A percentile compares a stretch with the other conserved stretches of the same genome.
These are phyloP conservation scores for Ophiosphaerella narmari DNA, from an alignment of 2,329 filamentous ascomycete species.

Conservation along the genomic window DNA sequence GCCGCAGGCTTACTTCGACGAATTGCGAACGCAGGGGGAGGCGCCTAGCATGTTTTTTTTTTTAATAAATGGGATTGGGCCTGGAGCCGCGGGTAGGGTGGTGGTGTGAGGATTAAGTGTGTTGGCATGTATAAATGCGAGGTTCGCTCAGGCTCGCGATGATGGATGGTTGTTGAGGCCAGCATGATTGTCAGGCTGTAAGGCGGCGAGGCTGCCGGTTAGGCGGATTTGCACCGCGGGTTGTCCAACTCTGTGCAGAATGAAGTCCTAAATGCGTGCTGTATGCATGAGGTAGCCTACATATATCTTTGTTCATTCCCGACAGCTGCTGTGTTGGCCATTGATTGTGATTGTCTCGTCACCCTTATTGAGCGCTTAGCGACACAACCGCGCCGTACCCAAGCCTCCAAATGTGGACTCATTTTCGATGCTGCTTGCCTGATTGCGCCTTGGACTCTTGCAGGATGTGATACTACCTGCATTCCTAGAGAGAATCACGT, in stretches of 20 bases:
- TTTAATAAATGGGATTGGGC: not conserved
- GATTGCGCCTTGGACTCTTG: not conserved
- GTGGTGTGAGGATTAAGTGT: no score
- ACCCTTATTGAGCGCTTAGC: not conserved
- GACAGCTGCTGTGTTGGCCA: no score
- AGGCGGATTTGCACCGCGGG: no score
- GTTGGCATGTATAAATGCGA: not conserved
- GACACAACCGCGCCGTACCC: not conserved
- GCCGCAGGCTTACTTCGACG: not conserved
- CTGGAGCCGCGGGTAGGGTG: not conserved
- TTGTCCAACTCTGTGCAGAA: no score
- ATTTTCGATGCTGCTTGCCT: not conserved
- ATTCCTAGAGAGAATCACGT: no score
- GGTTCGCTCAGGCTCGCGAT: not conserved
- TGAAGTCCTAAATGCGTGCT: no score
- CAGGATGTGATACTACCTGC: no score
- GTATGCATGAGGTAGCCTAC: no score
- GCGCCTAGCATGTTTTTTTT: not conserved
- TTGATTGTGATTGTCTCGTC: no score
- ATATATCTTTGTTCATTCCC: no score
- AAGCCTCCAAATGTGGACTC: not conserved
- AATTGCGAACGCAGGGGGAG: not conserved
- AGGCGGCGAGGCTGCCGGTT: no score
- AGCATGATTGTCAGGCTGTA: not conserved
- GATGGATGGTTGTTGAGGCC: no score